phyloP scores from a whole-genome alignment of 176 grass and related monocot species.

The Rhynchospora tenuis region DNA sequence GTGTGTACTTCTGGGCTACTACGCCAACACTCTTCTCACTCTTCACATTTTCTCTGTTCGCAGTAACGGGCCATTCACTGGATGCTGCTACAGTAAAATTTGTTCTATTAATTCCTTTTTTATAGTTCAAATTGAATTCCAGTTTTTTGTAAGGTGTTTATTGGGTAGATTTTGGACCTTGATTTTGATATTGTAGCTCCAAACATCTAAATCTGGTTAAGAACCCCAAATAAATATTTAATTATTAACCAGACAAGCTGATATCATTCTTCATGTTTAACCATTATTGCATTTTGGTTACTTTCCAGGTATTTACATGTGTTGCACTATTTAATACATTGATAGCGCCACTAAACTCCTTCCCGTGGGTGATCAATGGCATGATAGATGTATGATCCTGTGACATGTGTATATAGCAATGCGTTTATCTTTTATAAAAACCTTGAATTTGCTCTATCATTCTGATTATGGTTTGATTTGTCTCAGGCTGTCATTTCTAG shows the following conservation, averaged over 20 bases:
- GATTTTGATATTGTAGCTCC: conserved; percentile 7
- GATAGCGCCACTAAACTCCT: conserved; percentile 91
- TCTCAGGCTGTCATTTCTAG: conserved; percentile 85
- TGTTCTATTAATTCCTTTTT: conserved; percentile 20
- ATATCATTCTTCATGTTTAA: conserved; percentile 6
- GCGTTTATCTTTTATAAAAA: not conserved
- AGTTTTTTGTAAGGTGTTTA: not conserved
- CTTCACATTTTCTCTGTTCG: conserved; percentile 81
- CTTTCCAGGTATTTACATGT: conserved; percentile 91
- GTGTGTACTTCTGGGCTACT: conserved; percentile 98
- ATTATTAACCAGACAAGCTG: not conserved
- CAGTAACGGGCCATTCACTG: conserved; percentile 70
- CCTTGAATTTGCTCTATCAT: conserved; percentile 1
- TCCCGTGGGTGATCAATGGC: conserved; percentile 98
- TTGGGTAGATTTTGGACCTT: not conserved
- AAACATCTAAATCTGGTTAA: not conserved
- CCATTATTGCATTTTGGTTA: conserved; percentile 13
- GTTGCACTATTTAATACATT: conserved; percentile 95
- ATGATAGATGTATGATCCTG: conserved; percentile 84
- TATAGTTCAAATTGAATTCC: not conserved
- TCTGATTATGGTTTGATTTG: conserved; percentile 15
- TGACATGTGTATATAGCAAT: conserved; percentile 12
- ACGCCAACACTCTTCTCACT: conserved; percentile 95
- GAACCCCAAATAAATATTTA: not conserved
- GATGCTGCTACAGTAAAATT: conserved; percentile 91